Conservation (phyloP, 2,329 filamentous ascomycete species). For the Chaetomiaceae sp. region DNA sequence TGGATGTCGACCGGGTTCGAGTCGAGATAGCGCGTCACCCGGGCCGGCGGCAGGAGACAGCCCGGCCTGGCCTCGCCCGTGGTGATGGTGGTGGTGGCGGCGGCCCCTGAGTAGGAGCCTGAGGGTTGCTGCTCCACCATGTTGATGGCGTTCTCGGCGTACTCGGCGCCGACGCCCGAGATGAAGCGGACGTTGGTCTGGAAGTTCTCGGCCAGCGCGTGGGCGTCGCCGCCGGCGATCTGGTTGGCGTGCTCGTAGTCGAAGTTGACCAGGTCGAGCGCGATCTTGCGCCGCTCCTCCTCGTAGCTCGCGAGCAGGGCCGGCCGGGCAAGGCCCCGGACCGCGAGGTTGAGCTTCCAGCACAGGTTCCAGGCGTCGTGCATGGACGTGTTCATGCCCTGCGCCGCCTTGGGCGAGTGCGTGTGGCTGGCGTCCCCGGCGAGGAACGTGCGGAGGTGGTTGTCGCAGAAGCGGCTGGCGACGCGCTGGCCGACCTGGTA, state of each 20-base stretch:
- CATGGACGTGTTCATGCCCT: slow-evolving; percentile 60
- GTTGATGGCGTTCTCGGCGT: slow-evolving; percentile 47
- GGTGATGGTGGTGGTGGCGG: too few species aligned
- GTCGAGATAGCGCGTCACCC: slow-evolving; percentile 68
- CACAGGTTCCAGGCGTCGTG: slow-evolving; percentile 56
- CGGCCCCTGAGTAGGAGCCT: too few species aligned
- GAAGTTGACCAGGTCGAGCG: slow-evolving; percentile 53
- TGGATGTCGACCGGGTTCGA: slow-evolving; percentile 73
- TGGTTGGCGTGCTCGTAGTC: slow-evolving; percentile 46
- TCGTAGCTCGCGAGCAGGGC: slow-evolving; percentile 56
- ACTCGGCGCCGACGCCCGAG: slow-evolving; percentile 58
- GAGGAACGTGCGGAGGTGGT: slow-evolving; percentile 57
- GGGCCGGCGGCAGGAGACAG: slow-evolving; percentile 58
- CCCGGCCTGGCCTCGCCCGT: slow-evolving; percentile 48
- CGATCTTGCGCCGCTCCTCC: slow-evolving; percentile 56
- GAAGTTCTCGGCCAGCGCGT: slow-evolving; percentile 57
- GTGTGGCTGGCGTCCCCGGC: slow-evolving; percentile 67
- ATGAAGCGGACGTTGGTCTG: slow-evolving; percentile 62
- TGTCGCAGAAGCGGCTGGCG: slow-evolving; percentile 61
- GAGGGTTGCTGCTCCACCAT: slow-evolving; percentile 35
- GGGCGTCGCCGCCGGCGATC: slow-evolving; percentile 50
- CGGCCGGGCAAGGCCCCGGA: slow-evolving; percentile 49
- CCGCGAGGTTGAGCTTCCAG: slow-evolving; percentile 47
- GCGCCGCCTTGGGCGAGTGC: slow-evolving; percentile 65
- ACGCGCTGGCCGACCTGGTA: slow-evolving; percentile 67